A percentile compares a stretch with the other conserved stretches of the same genome.
These are phyloP conservation scores for Colletotrichum acutatum DNA, from an alignment of 2,329 filamentous ascomycete species.

Conservation along the genomic window DNA sequence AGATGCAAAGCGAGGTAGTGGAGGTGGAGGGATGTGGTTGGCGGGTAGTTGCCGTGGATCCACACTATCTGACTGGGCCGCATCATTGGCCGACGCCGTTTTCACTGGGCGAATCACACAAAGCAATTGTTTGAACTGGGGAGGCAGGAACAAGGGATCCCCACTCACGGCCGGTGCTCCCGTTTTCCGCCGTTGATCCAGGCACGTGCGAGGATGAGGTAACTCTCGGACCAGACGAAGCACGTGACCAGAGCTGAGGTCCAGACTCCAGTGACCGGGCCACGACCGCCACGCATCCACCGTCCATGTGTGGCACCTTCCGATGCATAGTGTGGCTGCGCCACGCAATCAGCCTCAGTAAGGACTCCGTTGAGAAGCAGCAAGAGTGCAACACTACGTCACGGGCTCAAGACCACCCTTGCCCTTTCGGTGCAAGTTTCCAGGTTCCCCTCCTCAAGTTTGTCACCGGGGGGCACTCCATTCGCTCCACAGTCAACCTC, in stretches of 20 bases:
- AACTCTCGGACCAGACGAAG: background rate
- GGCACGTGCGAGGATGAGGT: background rate
- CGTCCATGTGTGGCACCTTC: background rate
- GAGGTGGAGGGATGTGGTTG: conserved; percentile 3
- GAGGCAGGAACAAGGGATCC: background rate
- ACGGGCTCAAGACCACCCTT: background rate
- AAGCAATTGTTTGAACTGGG: background rate
- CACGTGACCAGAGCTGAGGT: background rate
- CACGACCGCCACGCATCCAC: background rate
- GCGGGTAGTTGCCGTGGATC: background rate
- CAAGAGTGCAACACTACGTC: background rate
- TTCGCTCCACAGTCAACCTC: background rate
- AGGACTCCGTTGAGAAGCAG: too few species aligned
- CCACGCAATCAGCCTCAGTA: conserved; percentile 11
- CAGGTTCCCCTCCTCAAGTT: background rate
- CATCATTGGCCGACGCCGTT: background rate
- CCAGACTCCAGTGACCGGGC: background rate
- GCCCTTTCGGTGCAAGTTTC: background rate
- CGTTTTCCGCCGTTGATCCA: background rate
- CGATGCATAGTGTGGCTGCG: background rate
- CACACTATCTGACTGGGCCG: background rate
- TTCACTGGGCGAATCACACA: background rate
- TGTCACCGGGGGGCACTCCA: background rate
- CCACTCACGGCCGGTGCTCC: background rate
- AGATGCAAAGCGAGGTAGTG: background rate